Evolutionary conservation across 1,284 basidiomycete genomes (phyloP).

Genomic region (Chalciporus piperatoides): DNA sequence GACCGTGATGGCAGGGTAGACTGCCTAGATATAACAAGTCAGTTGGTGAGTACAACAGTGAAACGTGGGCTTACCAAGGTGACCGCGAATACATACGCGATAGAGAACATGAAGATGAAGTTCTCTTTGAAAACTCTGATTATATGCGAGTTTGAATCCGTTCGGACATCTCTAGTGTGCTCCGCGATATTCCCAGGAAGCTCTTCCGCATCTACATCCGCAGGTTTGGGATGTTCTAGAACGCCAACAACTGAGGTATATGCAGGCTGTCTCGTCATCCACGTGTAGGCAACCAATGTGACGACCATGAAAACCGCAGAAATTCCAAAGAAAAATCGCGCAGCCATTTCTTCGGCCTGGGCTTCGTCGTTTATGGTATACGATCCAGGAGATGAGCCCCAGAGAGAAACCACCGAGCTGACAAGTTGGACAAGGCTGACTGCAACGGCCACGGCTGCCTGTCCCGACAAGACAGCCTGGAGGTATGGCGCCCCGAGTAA

Average conservation of each 20-base stretch:
- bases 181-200: constrained; percentile 35
- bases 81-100: constrained; percentile 72
- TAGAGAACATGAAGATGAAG: constrained; percentile 63
- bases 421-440: constrained; percentile 71
- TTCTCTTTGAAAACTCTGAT: constrained; percentile 63
- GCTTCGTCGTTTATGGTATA: constrained; percentile 31
- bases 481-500: constrained; percentile 66
- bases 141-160: constrained; percentile 41
- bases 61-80: constrained; percentile 61
- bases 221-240: constrained; percentile 35
- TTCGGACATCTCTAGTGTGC: constrained; percentile 22
- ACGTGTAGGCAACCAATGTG: constrained; percentile 48
- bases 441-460: constrained; percentile 72
- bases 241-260: constrained; percentile 52
- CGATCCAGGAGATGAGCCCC: constrained; percentile 35
- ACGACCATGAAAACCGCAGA: constrained; percentile 62
- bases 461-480: constrained; percentile 70
- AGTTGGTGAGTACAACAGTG: neutral
- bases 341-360: constrained; percentile 56
- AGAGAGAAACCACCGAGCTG: constrained; percentile 55
- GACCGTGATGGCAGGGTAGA: constrained; percentile 83
- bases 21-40: constrained; percentile 48
- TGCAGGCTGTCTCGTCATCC: constrained; percentile 53
- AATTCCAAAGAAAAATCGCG: constrained; percentile 67
- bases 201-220: constrained; percentile 33